Conservation (phyloP, 2,329 filamentous ascomycete species). For the Alternaria brassicae region DNA sequence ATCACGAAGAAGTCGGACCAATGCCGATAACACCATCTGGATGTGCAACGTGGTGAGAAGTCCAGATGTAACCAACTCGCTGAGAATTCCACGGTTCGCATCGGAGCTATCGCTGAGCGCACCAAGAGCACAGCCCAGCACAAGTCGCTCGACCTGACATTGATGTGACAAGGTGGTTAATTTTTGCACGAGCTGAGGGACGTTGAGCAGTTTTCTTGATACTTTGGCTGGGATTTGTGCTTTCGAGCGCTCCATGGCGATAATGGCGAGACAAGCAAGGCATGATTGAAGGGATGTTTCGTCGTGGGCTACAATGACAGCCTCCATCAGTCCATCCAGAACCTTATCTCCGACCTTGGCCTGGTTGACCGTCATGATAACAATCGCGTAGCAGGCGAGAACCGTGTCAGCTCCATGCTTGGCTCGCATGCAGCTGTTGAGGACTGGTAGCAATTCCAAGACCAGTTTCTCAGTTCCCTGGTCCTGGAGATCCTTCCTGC, state of each 20-base stretch:
- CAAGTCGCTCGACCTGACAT: slow-evolving; percentile 73
- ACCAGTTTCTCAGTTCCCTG: slow-evolving; percentile 82
- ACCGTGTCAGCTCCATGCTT: slow-evolving; percentile 79
- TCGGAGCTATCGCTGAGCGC: slow-evolving; percentile 31
- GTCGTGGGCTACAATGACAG: slow-evolving; percentile 79
- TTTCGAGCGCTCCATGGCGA: slow-evolving; percentile 79
- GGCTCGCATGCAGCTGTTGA: slow-evolving; percentile 80
- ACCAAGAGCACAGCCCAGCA: slow-evolving; percentile 71
- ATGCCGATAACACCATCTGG: slow-evolving; percentile 69
- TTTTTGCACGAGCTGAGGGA: slow-evolving; percentile 65
- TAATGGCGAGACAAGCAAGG: slow-evolving; percentile 78
- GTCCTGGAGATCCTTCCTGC: slow-evolving; percentile 75
- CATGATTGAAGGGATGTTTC: slow-evolving; percentile 74
- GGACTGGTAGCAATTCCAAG: slow-evolving; percentile 69
- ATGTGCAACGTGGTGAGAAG: slow-evolving; percentile 70
- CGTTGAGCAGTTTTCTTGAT: slow-evolving; percentile 70
- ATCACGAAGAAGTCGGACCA: slow-evolving; percentile 62
- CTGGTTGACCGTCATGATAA: slow-evolving; percentile 85
- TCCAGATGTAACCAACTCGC: slow-evolving; percentile 65
- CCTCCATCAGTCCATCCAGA: slow-evolving; percentile 88
- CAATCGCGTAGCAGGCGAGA: slow-evolving; percentile 89
- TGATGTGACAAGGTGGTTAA: slow-evolving; percentile 69
- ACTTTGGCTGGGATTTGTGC: slow-evolving; percentile 74
- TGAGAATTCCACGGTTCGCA: slow-evolving; percentile 57
- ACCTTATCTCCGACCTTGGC: slow-evolving; percentile 78